Percentiles rank a stretch among this genome's conserved stretches.
Conservation (phyloP, 257 asterid genomes). For the Nicotiana sylvestris region DNA sequence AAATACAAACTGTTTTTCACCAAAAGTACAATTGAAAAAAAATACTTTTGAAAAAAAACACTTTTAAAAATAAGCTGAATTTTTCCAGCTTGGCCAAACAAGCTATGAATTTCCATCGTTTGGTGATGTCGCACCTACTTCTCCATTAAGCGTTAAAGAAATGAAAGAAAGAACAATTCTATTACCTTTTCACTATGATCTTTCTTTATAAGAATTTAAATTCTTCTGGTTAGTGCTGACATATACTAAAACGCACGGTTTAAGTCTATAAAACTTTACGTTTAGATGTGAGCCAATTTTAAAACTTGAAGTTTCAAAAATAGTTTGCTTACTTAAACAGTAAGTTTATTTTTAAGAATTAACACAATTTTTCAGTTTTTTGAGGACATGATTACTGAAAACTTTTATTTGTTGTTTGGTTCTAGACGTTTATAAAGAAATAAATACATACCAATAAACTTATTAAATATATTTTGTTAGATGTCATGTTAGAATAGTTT, state of each 20-base stretch:
- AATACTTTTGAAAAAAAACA: too few species aligned
- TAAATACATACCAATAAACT: too few species aligned
- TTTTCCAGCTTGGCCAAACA: too few species aligned
- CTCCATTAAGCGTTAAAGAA: background rate
- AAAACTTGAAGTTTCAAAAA: background rate
- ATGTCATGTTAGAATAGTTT: too few species aligned
- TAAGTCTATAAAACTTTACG: background rate
- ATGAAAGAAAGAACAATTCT: background rate
- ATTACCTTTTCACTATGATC: background rate
- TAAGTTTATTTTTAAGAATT: background rate
- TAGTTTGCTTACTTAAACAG: background rate
- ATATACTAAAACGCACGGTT: background rate
- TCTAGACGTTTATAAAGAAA: too few species aligned
- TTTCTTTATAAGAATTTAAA: background rate
- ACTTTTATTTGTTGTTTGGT: too few species aligned
- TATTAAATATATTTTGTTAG: too few species aligned
- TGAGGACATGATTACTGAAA: too few species aligned
- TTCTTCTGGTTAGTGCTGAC: background rate
- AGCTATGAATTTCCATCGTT: background rate
- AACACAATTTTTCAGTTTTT: too few species aligned
- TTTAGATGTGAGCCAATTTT: background rate
- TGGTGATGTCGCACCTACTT: background rate
- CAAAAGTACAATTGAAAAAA: too few species aligned
- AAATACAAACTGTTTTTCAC: too few species aligned
- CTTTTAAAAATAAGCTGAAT: too few species aligned